Conservation (phyloP, 805 yeast genomes). For the Candida rishiriensis region DNA sequence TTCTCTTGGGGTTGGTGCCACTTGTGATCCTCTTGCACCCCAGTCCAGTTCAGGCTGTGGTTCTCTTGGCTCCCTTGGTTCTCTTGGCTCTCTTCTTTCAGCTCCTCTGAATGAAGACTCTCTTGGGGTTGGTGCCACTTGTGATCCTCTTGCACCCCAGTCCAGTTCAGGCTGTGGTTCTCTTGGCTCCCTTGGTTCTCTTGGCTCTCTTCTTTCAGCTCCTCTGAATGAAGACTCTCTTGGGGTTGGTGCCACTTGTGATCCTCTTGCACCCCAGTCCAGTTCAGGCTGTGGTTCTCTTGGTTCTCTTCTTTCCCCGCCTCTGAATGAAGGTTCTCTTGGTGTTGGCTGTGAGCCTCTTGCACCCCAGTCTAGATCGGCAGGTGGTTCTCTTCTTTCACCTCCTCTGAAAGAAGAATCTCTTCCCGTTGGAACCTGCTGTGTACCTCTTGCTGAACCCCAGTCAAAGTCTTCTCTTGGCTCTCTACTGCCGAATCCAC, state of each 20-base stretch:
- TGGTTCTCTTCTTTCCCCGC: conserved; percentile 21
- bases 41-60: conserved; percentile 16
- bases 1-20: conserved; percentile 8
- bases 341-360: conserved; percentile 27
- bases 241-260: conserved; percentile 27
- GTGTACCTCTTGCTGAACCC: conserved; percentile 40
- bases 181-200: conserved; percentile 31
- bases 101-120: conserved; percentile 24
- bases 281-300: conserved; percentile 36
- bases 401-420: conserved; percentile 31
- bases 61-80: conserved; percentile 34
- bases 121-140: conserved; percentile 18
- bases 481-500: conserved; percentile 16
- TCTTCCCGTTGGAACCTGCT: conserved; percentile 15
- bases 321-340: conserved; percentile 30
- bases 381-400: conserved; percentile 10
- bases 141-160: conserved; percentile 37
- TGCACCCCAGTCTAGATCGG: conserved; percentile 59
- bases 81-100: conserved; percentile 18
- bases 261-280: conserved; percentile 55
- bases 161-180: conserved; percentile 50
- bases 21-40: conserved; percentile 8
- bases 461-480: conserved; percentile 50
- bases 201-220: conserved; percentile 25
- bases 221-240: conserved; percentile 31